Evolutionary conservation across 2,329 filamentous ascomycete species (phyloP), one percentile per base, ranked within the genome.

Genomic region (Keithomyces neogunnii): DNA sequence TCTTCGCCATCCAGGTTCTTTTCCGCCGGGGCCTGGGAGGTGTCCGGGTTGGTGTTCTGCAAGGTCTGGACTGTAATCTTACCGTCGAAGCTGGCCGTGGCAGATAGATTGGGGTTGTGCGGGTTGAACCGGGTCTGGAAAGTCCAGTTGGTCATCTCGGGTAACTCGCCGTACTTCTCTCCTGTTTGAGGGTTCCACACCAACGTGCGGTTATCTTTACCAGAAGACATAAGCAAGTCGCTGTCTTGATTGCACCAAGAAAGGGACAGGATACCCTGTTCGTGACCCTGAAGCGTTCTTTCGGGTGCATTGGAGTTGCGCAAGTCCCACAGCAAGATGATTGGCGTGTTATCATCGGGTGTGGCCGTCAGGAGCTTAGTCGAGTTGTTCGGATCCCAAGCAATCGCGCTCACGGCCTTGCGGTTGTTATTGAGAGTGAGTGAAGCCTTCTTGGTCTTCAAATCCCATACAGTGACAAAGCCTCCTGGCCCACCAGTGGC

Each of bases 131-230:
- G 82, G 4, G 93, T 96, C 65, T 92, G 85, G 74, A 99, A 99
- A 5, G 91, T 96, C 92, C 93, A 99, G 69, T 97, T 99, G n/a
- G 92, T 96, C 50, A 95, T 91, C 62, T 96, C 89, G 4, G 92
- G 91, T 64, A 97, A 92, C 69, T 97, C 92, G 57, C 95, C 93
- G 56, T 90, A 86, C 10, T 81, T 77, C 64, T 93, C 83, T 49
- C 92, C 92, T 3, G 87, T 96, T 63, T 93, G 88, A 1, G 93
- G 89, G 68, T 97, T 97, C 93, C 95, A 99, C 55, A 93, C 84
- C 54, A 99, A 80, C 2, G 91, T 96, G 60, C 89, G 83, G 66
- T 97, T 97, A 69, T 99, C 93, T 71, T 97, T 97, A 59, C 93
- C 95, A 58, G 87, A 95, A 2, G 93, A 99, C 28, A 99, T 77